Conservation (phyloP, 1,284 basidiomycete genomes). For the Puccinia polysora region DNA sequence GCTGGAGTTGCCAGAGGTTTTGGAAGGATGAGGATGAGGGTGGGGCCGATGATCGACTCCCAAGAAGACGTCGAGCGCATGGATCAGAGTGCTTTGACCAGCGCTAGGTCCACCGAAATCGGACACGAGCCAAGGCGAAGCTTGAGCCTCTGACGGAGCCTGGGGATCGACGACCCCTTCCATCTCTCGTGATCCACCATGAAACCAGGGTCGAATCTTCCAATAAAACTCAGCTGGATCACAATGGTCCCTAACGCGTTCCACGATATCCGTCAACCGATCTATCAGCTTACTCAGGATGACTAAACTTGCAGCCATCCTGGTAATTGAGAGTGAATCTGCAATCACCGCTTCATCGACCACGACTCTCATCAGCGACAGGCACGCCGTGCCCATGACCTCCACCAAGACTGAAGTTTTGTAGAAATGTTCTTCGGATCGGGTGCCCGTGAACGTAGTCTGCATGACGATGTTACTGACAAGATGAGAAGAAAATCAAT, state of each 20-base stretch:
- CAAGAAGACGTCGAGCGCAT: conserved; percentile 82
- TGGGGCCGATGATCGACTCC: conserved; percentile 66
- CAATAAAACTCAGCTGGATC: conserved; percentile 77
- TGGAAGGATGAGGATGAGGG: conserved; percentile 40
- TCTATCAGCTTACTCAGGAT: conserved; percentile 66
- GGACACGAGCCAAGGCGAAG: conserved; percentile 54
- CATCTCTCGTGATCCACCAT: conserved; percentile 77
- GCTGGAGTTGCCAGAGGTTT: conserved; percentile 23
- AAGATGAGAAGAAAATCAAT: conserved; percentile 44
- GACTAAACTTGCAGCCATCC: conserved; percentile 69
- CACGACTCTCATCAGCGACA: conserved; percentile 76
- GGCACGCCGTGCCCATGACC: conserved; percentile 75
- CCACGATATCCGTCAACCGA: conserved; percentile 63
- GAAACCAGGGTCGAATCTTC: conserved; percentile 84
- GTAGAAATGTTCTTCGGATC: conserved; percentile 86
- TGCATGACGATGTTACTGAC: conserved; percentile 61
- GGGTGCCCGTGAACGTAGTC: conserved; percentile 72
- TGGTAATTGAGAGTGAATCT: conserved; percentile 68
- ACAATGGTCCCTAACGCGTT: conserved; percentile 67
- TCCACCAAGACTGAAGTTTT: conserved; percentile 85
- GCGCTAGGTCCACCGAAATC: conserved; percentile 82
- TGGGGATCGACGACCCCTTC: conserved; percentile 60
- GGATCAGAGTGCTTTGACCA: conserved; percentile 81
- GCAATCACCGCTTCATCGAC: conserved; percentile 89
- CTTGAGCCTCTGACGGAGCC: conserved; percentile 54